A percentile compares a stretch with the other conserved stretches of the same genome.
These are phyloP conservation scores for Cytospora mali DNA, from an alignment of 2,329 filamentous ascomycete genomes.

Conservation along the genomic window DNA sequence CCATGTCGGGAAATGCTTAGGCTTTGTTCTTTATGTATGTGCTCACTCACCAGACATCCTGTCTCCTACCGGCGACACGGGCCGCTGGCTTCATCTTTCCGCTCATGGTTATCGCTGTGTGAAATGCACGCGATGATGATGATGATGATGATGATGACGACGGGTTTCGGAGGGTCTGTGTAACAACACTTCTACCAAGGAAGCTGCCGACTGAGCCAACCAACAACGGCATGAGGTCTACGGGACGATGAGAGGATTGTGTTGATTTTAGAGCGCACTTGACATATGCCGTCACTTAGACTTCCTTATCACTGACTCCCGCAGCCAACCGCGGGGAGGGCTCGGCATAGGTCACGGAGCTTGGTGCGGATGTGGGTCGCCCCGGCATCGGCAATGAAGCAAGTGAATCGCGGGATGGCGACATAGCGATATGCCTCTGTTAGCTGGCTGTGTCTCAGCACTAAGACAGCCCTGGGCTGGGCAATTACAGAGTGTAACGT, in stretches of 20 bases:
- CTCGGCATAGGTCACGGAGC: background rate
- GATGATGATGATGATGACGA: too few relatives aligned
- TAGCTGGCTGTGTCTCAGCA: background rate
- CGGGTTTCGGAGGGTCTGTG: constrained; percentile 6
- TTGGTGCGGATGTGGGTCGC: background rate
- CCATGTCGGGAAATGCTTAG: background rate
- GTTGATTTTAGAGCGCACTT: background rate
- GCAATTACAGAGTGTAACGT: too few relatives aligned
- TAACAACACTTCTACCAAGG: constrained; percentile 15
- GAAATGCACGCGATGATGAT: constrained; percentile 30
- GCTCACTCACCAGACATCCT: constrained; percentile 44
- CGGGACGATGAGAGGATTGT: background rate
- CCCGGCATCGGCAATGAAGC: background rate
- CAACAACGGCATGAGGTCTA: constrained; percentile 20
- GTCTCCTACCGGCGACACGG: constrained; percentile 42
- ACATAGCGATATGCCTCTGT: background rate
- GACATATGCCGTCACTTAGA: background rate
- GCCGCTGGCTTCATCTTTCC: constrained; percentile 44
- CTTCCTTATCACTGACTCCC: background rate
- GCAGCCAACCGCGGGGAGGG: background rate
- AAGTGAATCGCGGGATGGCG: background rate
- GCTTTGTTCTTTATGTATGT: background rate
- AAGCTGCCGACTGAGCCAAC: constrained; percentile 16
- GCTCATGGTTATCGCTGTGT: constrained; percentile 38
- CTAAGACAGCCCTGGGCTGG: too few relatives aligned